Evolutionary conservation across 495 filamentous ascomycete species (phyloP), one percentile per base, ranked within the genome.

Genomic region (Podospora pseudocomata): DNA sequence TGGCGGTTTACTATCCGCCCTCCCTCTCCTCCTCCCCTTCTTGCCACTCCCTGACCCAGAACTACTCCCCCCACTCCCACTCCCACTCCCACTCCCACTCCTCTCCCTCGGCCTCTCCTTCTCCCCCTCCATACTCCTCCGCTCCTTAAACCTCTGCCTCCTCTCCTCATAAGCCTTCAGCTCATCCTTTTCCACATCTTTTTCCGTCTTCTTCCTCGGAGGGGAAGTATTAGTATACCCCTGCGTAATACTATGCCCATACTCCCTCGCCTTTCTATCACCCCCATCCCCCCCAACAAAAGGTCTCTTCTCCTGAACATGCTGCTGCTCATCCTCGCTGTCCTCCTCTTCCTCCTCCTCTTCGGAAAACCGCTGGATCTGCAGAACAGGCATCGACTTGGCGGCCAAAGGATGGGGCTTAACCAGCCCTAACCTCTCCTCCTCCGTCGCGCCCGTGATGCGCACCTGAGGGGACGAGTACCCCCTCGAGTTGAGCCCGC

Each of bases 401-500:
- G 78, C 80, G 72, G 90, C 82, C 1, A 71, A 72, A 0, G 80
- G 83, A 71, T 94, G 91, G 16, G 92, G 93, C 73, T 89, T 88
- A 5, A 97, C 94, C 1, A 99, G 85, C 0, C 95, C 95, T 20
- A 97, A 75, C 44, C 86, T 83, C 72, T 99, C 95, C 77, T 99
- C 95, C 72, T 97, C 95, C 0, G 94, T 97, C 6, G 86, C 86
- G 60, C 79, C 79, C 68, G 84, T 85, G 39, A 49, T 49, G 7
- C 39, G 39, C 23, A 74, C 78, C 68, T 72, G 76, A 53, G 84
- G 83, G 18, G 64, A 78, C 73, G 74, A 80, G 74, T 77, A 85
- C 68, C 77, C 86, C 70, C 74, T 86, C 20, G 76, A 85, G 71
- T 79, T 75, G n/a, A 84, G 68, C 1, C 83, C 81, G 32, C 79